phyloP scores from a whole-genome alignment of 441 rosid species.

The Brassica hybrid region DNA sequence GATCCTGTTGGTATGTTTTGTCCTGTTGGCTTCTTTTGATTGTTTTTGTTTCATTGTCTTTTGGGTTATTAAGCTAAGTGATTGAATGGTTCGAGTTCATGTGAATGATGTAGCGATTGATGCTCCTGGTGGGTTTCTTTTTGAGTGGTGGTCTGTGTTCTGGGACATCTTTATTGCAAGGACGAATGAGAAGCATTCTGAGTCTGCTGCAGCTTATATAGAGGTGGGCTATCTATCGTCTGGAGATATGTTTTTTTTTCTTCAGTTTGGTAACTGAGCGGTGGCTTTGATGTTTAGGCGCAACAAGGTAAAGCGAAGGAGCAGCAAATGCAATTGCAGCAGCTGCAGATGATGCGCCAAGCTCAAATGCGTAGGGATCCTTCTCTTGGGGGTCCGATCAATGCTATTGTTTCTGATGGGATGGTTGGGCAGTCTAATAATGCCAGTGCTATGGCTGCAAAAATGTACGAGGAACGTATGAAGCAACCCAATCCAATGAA shows the following conservation, averaged over 20 bases:
- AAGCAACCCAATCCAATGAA: constrained; percentile 76
- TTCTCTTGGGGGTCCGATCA: constrained; percentile 65
- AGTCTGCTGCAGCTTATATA: too few relatives aligned
- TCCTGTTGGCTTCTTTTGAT: background rate
- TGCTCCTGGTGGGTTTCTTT: constrained; percentile 97
- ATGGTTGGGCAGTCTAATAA: constrained; percentile 72
- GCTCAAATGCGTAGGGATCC: constrained; percentile 85
- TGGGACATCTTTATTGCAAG: too few relatives aligned
- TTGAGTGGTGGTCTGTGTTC: constrained; percentile 99
- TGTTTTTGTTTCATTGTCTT: background rate
- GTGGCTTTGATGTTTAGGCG: constrained; percentile 45
- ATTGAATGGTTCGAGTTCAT: constrained; percentile 5
- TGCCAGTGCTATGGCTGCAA: constrained; percentile 87
- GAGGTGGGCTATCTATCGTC: too few relatives aligned
- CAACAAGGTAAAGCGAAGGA: constrained; percentile 88
- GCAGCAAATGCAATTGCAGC: constrained; percentile 86
- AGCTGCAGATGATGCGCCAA: constrained; percentile 74
- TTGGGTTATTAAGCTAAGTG: background rate
- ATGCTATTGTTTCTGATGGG: constrained; percentile 68
- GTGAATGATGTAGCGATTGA: constrained; percentile 79
- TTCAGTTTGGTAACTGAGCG: too few relatives aligned
- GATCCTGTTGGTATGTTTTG: background rate
- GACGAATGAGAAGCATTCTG: too few relatives aligned
- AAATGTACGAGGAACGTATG: constrained; percentile 88
- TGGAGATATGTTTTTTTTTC: too few relatives aligned